phyloP scores from a whole-genome alignment of 1,284 basidiomycete species.

The Cutaneotrichosporon sp. region DNA sequence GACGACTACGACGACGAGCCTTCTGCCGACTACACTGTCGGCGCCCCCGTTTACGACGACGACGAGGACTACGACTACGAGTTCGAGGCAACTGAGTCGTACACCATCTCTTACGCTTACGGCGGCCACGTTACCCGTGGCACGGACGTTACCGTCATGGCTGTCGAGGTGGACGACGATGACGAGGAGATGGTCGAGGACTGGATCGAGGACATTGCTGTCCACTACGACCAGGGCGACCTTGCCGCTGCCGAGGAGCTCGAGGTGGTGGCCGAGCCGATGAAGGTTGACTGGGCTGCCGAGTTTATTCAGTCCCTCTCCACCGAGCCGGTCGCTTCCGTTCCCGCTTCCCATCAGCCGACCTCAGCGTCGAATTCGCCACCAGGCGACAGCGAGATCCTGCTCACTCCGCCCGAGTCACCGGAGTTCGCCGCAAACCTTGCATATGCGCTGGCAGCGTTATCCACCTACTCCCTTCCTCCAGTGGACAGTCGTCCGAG shows the following conservation, averaged over 20 bases:
- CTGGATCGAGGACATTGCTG: conserved; percentile 4
- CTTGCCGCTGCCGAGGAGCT: not conserved
- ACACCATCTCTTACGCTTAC: conserved; percentile 18
- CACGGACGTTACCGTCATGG: conserved; percentile 3
- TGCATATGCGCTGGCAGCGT: not conserved
- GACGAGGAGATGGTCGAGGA: conserved; percentile 10
- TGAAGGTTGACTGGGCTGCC: not conserved
- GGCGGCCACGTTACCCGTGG: not conserved
- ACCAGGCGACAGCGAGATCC: not conserved
- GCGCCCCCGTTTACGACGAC: conserved; percentile 16
- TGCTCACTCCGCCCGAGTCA: conserved; percentile 1
- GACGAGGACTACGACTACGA: too few species aligned
- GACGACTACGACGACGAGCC: conserved; percentile 12
- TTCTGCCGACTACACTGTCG: conserved; percentile 31
- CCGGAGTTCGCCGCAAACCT: not conserved
- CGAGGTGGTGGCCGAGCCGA: not conserved
- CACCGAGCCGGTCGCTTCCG: too few species aligned
- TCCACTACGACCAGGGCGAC: conserved; percentile 11
- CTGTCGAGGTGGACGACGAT: conserved; percentile 7
- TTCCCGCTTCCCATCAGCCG: too few species aligned
- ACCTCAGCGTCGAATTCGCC: not conserved
- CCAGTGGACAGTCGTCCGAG: not conserved
- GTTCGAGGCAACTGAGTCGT: conserved; percentile 22
- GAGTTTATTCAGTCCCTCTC: too few species aligned
- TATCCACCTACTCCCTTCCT: not conserved